These are phyloP conservation scores for Aspergillus biplanus DNA, from an alignment of 495 filamentous ascomycete genomes.

Conservation along the genomic window DNA sequence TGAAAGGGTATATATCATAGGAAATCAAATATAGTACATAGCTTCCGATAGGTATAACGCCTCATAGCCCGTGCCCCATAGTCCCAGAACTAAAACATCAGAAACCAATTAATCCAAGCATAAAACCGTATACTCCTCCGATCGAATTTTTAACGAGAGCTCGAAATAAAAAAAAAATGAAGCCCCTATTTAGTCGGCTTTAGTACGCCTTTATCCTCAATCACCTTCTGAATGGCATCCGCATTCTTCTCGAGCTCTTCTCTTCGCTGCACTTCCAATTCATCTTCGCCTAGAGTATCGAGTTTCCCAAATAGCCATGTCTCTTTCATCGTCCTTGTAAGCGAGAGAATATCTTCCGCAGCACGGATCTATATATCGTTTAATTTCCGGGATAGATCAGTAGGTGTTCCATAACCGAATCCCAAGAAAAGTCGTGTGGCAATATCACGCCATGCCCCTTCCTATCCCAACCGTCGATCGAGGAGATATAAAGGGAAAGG, in stretches of 20 bases:
- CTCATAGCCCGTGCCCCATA: neutral
- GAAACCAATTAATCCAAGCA: too few relatives aligned
- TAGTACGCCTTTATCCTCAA: constrained; percentile 46
- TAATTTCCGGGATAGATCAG: neutral
- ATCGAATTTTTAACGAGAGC: neutral
- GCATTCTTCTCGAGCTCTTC: constrained; percentile 58
- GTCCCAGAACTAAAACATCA: too few relatives aligned
- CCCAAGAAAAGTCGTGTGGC: neutral
- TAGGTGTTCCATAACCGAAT: neutral
- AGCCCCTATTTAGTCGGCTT: constrained; percentile 27
- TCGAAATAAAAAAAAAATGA: neutral
- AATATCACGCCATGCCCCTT: neutral
- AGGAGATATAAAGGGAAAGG: neutral
- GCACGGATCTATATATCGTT: constrained; percentile 56
- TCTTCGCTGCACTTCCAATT: constrained; percentile 42
- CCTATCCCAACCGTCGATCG: too few relatives aligned
- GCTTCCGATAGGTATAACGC: neutral
- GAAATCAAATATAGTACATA: neutral
- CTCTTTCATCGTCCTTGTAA: constrained; percentile 70
- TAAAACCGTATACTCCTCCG: too few relatives aligned
- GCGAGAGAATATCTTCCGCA: constrained; percentile 65
- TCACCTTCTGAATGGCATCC: constrained; percentile 47
- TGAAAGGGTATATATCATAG: neutral
- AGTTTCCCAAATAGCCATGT: constrained; percentile 75
- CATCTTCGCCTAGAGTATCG: constrained; percentile 60